These are phyloP conservation scores for Aspergillus tamarii DNA, from an alignment of 2,329 filamentous ascomycete genomes.

Conservation along the genomic window DNA sequence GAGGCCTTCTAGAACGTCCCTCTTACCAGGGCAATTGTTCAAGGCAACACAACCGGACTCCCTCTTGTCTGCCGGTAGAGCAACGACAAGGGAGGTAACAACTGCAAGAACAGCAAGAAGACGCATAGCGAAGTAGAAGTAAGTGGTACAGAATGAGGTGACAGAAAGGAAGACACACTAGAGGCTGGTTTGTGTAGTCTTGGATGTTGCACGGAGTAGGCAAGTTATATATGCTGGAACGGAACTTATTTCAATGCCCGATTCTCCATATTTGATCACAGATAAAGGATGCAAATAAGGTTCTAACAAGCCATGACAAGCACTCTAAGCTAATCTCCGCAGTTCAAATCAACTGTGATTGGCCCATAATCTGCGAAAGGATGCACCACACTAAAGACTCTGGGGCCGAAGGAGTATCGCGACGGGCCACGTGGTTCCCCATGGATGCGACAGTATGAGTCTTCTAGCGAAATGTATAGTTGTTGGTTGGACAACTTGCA, in stretches of 20 bases:
- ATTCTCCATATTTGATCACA: not conserved
- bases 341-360: not conserved
- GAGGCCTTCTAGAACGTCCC: not conserved
- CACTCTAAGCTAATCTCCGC: not conserved
- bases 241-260: not conserved
- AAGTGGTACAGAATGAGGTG: not conserved
- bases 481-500: not conserved
- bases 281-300: not conserved
- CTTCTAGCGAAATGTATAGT: not conserved
- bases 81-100: not conserved
- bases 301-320: not conserved
- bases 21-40: not conserved
- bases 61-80: not conserved
- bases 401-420: not conserved
- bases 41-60: not conserved
- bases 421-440: not conserved
- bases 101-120: not conserved
- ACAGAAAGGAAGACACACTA: not conserved
- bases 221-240: not conserved
- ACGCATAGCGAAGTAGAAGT: not conserved
- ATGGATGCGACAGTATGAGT: not conserved
- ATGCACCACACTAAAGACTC: not conserved
- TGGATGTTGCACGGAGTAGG: not conserved
- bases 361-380: not conserved
- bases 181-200: not conserved